Conservation (phyloP, 495 filamentous ascomycete species). For the Oleoguttula mirabilis region DNA sequence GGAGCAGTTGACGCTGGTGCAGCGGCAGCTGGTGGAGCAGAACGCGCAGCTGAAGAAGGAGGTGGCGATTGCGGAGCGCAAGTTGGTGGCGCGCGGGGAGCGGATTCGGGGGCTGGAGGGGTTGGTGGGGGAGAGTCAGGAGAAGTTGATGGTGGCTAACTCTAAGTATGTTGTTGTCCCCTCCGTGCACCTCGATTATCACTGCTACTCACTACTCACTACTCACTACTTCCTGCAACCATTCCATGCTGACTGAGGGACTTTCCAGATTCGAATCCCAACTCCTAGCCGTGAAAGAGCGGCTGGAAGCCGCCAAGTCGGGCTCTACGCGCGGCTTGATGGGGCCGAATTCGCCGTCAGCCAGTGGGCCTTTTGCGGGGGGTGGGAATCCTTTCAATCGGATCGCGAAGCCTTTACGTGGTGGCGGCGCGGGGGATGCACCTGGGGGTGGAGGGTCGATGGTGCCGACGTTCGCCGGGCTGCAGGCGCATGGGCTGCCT, state of each 20-base stretch:
- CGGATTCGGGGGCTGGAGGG: slow-evolving; percentile 85
- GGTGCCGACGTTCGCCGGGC: slow-evolving; percentile 21
- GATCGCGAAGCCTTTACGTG: slow-evolving; percentile 93
- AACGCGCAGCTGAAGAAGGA: slow-evolving; percentile 96
- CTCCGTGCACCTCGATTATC: neutral
- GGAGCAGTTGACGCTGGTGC: slow-evolving; percentile 92
- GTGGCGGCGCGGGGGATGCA: slow-evolving; percentile 56
- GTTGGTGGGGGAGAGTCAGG: slow-evolving; percentile 90
- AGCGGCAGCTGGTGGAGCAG: slow-evolving; percentile 94
- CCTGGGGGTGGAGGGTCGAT: slow-evolving; percentile 16
- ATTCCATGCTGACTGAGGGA: no score
- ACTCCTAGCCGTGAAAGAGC: slow-evolving; percentile 92
- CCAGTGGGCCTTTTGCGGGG: slow-evolving; percentile 11
- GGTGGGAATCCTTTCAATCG: slow-evolving; percentile 32
- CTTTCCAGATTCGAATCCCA: slow-evolving; percentile 79
- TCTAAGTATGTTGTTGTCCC: slow-evolving; percentile 57
- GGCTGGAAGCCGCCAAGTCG: slow-evolving; percentile 86
- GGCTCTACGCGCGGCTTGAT: slow-evolving; percentile 73
- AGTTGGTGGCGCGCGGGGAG: slow-evolving; percentile 91
- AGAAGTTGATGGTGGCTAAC: slow-evolving; percentile 90
- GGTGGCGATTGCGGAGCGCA: slow-evolving; percentile 94
- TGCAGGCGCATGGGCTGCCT: no score
- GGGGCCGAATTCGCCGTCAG: slow-evolving; percentile 40
- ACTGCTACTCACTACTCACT: no score
- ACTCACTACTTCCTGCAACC: no score